phyloP scores from a whole-genome alignment of 805 yeast species.

The Wickerhamiella allomyrinae region DNA sequence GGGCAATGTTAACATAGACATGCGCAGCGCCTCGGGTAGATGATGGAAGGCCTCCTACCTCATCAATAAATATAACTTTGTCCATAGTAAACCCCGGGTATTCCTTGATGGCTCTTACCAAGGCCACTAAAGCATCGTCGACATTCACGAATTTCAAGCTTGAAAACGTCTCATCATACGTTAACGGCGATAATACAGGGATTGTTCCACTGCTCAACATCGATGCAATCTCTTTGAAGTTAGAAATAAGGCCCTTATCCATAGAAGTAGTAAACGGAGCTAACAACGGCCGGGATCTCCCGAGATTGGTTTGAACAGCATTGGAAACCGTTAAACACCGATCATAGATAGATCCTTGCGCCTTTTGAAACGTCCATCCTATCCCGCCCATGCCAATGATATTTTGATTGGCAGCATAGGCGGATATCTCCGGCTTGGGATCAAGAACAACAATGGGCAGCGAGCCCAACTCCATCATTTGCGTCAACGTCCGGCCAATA shows the following conservation, averaged over 20 bases:
- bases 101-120: constrained; percentile 26
- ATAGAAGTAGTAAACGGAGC: constrained; percentile 26
- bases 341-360: background rate
- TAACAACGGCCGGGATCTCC: constrained; percentile 24
- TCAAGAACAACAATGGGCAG: constrained; percentile 59
- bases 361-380: background rate
- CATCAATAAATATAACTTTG: constrained; percentile 66
- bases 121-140: constrained; percentile 28
- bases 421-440: constrained; percentile 21
- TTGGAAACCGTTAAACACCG: background rate
- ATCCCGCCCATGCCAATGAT: too few relatives aligned
- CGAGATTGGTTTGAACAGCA: background rate
- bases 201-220: constrained; percentile 32
- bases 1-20: constrained; percentile 70
- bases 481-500: constrained; percentile 40
- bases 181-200: constrained; percentile 47
- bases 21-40: constrained; percentile 66
- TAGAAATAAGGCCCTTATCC: constrained; percentile 20
- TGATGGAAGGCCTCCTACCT: constrained; percentile 83
- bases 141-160: constrained; percentile 28
- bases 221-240: constrained; percentile 27
- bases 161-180: constrained; percentile 43
- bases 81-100: constrained; percentile 38
- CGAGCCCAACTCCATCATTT: constrained; percentile 50
- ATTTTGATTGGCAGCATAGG: too few relatives aligned